phyloP scores from a whole-genome alignment of 805 yeast genomes.

The Sugiyamaella floridensis region DNA sequence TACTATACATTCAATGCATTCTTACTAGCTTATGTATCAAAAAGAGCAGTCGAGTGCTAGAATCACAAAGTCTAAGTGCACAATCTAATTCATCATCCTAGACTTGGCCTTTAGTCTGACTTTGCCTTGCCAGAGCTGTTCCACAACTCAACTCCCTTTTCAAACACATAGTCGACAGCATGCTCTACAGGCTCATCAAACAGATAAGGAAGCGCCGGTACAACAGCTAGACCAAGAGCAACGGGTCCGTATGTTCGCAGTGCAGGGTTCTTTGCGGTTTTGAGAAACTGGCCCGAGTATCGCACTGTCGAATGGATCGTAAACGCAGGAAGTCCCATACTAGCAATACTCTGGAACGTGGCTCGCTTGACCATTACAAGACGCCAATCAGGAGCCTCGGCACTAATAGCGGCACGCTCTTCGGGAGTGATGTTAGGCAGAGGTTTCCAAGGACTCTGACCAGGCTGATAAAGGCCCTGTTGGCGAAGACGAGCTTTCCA shows the following conservation, averaged over 20 bases:
- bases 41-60: too few relatives aligned
- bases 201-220: conserved; percentile 68
- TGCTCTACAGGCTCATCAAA: conserved; percentile 80
- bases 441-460: conserved; percentile 61
- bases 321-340: conserved; percentile 83
- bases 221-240: conserved; percentile 66
- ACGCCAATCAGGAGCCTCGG: conserved; percentile 58
- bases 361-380: conserved; percentile 61
- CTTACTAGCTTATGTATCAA: too few relatives aligned
- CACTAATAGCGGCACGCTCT: conserved; percentile 29
- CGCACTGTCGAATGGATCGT: conserved; percentile 70
- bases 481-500: conserved; percentile 54
- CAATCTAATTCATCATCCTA: too few relatives aligned
- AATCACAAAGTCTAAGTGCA: too few relatives aligned
- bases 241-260: conserved; percentile 69
- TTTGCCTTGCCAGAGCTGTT: not conserved
- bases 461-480: conserved; percentile 56
- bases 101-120: not conserved
- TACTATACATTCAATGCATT: too few relatives aligned
- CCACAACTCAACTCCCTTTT: conserved; percentile 16
- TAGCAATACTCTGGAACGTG: conserved; percentile 73
- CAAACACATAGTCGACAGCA: conserved; percentile 57
- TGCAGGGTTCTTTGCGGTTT: conserved; percentile 42
- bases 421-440: conserved; percentile 36
- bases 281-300: conserved; percentile 57